phyloP scores from a whole-genome alignment of 805 yeast species.

The Cyberlindnera petersonii region DNA sequence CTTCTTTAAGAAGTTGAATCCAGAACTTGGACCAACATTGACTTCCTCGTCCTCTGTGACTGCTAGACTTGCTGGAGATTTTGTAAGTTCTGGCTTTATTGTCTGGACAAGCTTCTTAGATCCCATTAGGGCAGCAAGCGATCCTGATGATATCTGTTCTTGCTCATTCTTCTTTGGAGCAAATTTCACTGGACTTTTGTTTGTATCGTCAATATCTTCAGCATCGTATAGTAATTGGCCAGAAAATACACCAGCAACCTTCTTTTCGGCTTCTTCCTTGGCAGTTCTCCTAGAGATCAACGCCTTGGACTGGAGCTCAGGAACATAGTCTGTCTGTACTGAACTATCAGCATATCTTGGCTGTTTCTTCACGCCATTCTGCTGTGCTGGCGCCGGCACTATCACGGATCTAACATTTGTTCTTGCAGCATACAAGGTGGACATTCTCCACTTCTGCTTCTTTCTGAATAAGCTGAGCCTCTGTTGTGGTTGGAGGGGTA shows the following conservation, averaged over 20 bases:
- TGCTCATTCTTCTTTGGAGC: slow-evolving; percentile 3
- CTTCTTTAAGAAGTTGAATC: slow-evolving; percentile 25
- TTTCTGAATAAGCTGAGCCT: slow-evolving; percentile 25
- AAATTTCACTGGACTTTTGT: slow-evolving; percentile 24
- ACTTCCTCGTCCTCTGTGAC: slow-evolving; percentile 2
- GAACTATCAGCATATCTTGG: slow-evolving; percentile 20
- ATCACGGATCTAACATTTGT: slow-evolving; percentile 9
- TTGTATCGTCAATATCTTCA: slow-evolving; percentile 19
- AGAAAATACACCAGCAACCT: slow-evolving; percentile 26
- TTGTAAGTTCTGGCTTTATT: slow-evolving; percentile 8
- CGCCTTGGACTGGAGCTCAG: slow-evolving; percentile 17
- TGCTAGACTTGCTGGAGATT: not conserved
- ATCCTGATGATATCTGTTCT: slow-evolving; percentile 9
- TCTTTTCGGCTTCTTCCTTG: slow-evolving; percentile 19
- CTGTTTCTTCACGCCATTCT: not conserved
- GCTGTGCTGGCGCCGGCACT: not conserved
- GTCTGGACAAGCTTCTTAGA: slow-evolving; percentile 19
- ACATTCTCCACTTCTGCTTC: slow-evolving; percentile 28
- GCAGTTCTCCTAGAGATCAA: slow-evolving; percentile 11
- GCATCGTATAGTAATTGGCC: slow-evolving; percentile 26
- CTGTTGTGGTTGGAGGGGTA: slow-evolving; percentile 25
- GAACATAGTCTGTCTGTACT: slow-evolving; percentile 26
- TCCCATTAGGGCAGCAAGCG: slow-evolving; percentile 18
- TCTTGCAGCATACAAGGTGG: slow-evolving; percentile 22
- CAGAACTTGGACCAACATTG: slow-evolving; percentile 28